Conservation (phyloP, 768 basidiomycete species). For the Termitomyces sp. region DNA sequence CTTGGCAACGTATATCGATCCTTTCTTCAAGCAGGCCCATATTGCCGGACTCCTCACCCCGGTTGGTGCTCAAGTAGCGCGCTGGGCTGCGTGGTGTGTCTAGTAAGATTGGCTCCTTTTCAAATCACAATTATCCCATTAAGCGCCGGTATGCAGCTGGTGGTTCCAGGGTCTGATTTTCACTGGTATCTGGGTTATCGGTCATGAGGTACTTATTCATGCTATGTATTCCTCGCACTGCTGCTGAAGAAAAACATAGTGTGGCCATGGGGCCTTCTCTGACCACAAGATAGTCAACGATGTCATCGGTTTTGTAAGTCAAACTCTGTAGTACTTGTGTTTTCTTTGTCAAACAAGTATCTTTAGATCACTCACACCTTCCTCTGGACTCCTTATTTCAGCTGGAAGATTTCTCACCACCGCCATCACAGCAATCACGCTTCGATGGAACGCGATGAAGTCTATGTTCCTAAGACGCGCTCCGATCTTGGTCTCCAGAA, state of each 20-base stretch:
- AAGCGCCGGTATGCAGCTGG: slow-evolving; percentile 34
- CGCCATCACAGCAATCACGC: slow-evolving; percentile 49
- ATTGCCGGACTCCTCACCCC: slow-evolving; percentile 25
- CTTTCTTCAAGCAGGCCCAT: slow-evolving; percentile 27
- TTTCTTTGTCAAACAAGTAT: not conserved
- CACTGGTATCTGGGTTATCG: slow-evolving; percentile 58
- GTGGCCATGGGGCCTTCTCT: slow-evolving; percentile 57
- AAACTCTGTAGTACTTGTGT: slow-evolving; percentile 10
- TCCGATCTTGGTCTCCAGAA: slow-evolving; percentile 49
- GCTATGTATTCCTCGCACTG: not conserved
- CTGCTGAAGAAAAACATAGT: slow-evolving; percentile 26
- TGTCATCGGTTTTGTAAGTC: slow-evolving; percentile 45
- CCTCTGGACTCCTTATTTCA: slow-evolving; percentile 51
- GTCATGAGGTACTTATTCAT: slow-evolving; percentile 40
- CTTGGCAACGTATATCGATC: slow-evolving; percentile 42
- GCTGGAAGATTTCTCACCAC: slow-evolving; percentile 52
- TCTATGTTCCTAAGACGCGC: slow-evolving; percentile 62
- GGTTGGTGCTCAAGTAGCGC: slow-evolving; percentile 30
- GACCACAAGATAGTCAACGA: slow-evolving; percentile 45
- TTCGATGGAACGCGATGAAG: slow-evolving; percentile 52
- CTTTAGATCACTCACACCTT: slow-evolving; percentile 39
- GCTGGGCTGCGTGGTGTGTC: slow-evolving; percentile 41
- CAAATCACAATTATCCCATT: not conserved
- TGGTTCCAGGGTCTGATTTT: slow-evolving; percentile 59
- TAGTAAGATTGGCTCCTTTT: slow-evolving; percentile 33